Base-by-base conservation (phyloP, 2,329 filamentous ascomycete species). In the Colletotrichum falcatum region DNA sequence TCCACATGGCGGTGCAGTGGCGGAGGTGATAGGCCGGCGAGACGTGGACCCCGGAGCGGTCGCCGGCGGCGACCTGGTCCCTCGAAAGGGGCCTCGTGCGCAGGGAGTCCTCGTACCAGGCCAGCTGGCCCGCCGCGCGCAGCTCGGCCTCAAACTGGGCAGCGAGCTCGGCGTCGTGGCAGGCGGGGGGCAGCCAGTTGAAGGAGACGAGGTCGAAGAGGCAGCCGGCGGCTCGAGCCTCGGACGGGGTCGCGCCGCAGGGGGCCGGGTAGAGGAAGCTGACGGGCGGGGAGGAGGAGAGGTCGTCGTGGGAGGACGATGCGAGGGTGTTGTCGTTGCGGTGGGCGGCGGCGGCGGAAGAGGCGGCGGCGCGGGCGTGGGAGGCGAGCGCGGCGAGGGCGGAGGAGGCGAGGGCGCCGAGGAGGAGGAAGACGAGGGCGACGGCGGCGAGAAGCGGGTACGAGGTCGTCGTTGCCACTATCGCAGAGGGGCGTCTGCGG, bases 1-100 rank as follows among this genome's bases (percentile, higher is more conserved):
- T 35, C 68, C 64, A 68, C 68, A 68, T 71, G 49, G 68, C 64
- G 35, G 68, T 71, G 30, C 68, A 71, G 53, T 71, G 68, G 33
- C 68, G 58, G 9, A 68, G 14, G 58, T 71, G 68, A 33, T 71
- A 71, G 9, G 58, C 68, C 30, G 59, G 44, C 14, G 58, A 59
- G 7, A 71, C 68, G 64, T 71, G 63, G 1, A 71, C 28, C 3
- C 59, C 65, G 2, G 56, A 53, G 9, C 46, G 26, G 37, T 71
- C 64, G 26, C 68, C 68, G 39, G 68, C 62, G 35, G 37, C 37
- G 51, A 71, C 26, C 51, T 63, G 67, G n/a, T 20, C 51, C 5
- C 64, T 53, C 0, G 56, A 28, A 8, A 71, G 28, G 14, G 67
- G 51, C 28, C 18, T 16, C 7, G 64, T 61, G 30, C 58, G 42